Percentiles rank a stretch among this genome's conserved stretches.
These are phyloP conservation scores for Sinapis alba DNA, from an alignment of 441 rosid genomes.

Conservation along the genomic window DNA sequence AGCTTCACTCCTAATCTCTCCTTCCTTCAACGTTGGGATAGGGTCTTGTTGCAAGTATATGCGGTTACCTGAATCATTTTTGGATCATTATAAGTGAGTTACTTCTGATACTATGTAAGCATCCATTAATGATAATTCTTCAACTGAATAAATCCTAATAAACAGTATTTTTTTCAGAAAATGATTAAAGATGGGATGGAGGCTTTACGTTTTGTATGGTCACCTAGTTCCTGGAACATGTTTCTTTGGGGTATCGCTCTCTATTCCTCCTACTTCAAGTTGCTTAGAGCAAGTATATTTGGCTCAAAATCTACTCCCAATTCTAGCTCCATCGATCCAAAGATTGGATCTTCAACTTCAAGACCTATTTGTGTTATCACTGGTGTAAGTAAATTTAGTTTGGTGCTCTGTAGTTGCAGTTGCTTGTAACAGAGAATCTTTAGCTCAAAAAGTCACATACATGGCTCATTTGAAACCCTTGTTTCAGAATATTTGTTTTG, in stretches of 20 bases:
- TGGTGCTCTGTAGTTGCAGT: background rate
- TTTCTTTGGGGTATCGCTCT: constrained; percentile 59
- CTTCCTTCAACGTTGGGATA: constrained; percentile 6
- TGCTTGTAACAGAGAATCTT: constrained; percentile 2
- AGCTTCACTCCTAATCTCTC: background rate
- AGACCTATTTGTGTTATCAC: constrained; percentile 72
- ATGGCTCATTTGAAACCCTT: background rate
- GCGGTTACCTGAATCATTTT: background rate
- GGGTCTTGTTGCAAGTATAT: background rate
- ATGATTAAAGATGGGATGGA: constrained; percentile 44
- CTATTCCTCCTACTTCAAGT: constrained; percentile 51
- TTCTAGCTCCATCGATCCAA: constrained; percentile 37
- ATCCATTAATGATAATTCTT: background rate
- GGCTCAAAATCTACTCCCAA: constrained; percentile 27
- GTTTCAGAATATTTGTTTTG: background rate
- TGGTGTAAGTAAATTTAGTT: constrained; percentile 40
- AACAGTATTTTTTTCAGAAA: background rate
- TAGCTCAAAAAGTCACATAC: background rate
- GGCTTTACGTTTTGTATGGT: constrained; percentile 47
- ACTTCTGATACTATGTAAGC: background rate
- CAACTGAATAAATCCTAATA: background rate
- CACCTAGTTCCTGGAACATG: constrained; percentile 66
- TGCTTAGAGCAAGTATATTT: constrained; percentile 46
- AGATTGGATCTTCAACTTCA: constrained; percentile 18
- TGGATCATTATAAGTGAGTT: background rate